These are phyloP conservation scores for Thymus mandschuricus DNA, from an alignment of 257 asterid species.

Conservation along the genomic window DNA sequence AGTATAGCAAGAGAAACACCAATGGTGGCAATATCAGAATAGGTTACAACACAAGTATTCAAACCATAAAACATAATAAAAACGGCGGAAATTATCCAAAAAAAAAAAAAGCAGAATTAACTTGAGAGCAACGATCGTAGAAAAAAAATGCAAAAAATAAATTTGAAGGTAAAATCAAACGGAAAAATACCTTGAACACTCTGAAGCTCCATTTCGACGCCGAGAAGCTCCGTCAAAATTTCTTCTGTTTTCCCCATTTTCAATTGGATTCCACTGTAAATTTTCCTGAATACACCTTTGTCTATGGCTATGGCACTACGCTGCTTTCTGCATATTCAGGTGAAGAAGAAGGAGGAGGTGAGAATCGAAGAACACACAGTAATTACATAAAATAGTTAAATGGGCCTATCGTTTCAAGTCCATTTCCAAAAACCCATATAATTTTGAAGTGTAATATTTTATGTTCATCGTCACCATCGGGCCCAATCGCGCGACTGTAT, in stretches of 20 bases:
- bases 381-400: neutral
- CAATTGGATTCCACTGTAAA: neutral
- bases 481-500: too few relatives aligned
- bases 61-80: neutral
- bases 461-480: too few relatives aligned
- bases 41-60: neutral
- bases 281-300: neutral
- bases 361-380: neutral
- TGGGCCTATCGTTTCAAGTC: neutral
- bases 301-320: too few relatives aligned
- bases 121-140: neutral
- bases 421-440: too few relatives aligned
- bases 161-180: neutral
- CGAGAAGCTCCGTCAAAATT: constrained; percentile 73
- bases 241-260: constrained; percentile 69
- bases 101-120: neutral
- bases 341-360: neutral
- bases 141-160: neutral
- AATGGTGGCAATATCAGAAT: neutral
- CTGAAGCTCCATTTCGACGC: constrained; percentile 79
- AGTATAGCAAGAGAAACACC: neutral
- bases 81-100: neutral
- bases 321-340: neutral
- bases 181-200: constrained; percentile 71
- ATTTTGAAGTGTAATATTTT: too few relatives aligned